phyloP scores from a whole-genome alignment of 306 rosid species.

The Quercus bicolor region DNA sequence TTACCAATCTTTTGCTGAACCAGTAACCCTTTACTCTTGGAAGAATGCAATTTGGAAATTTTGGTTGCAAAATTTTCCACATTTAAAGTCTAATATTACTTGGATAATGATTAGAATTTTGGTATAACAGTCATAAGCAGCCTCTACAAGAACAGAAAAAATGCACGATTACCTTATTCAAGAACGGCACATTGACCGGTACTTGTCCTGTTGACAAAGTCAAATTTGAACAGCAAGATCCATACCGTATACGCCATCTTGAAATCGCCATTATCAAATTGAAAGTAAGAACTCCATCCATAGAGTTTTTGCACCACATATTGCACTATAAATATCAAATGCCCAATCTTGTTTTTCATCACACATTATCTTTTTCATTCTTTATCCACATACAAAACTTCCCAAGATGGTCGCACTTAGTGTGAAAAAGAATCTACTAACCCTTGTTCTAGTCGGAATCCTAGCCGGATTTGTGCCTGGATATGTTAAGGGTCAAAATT shows the following conservation, averaged over 20 bases:
- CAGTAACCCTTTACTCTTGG: too few relatives aligned
- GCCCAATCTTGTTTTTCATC: not conserved
- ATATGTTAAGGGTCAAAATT: conserved; percentile 33
- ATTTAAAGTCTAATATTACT: too few relatives aligned
- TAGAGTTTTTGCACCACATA: not conserved
- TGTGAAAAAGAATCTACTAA: not conserved
- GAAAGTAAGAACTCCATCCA: not conserved
- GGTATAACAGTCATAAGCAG: too few relatives aligned
- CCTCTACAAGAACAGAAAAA: too few relatives aligned
- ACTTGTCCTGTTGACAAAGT: not conserved
- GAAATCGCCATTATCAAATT: not conserved
- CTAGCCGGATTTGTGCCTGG: not conserved
- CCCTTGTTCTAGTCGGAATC: conserved; percentile 8
- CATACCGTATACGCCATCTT: not conserved
- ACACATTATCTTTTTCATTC: not conserved
- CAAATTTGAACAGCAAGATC: not conserved
- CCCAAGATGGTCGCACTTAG: not conserved
- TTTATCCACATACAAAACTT: not conserved
- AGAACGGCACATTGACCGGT: too few relatives aligned
- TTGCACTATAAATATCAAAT: not conserved
- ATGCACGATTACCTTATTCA: too few relatives aligned
- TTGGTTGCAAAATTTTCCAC: too few relatives aligned
- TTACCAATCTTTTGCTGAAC: too few relatives aligned
- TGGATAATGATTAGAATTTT: too few relatives aligned
- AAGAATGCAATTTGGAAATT: too few relatives aligned